Base-by-base conservation (phyloP, 179 eudicot species). In the Nepenthes alata region DNA sequence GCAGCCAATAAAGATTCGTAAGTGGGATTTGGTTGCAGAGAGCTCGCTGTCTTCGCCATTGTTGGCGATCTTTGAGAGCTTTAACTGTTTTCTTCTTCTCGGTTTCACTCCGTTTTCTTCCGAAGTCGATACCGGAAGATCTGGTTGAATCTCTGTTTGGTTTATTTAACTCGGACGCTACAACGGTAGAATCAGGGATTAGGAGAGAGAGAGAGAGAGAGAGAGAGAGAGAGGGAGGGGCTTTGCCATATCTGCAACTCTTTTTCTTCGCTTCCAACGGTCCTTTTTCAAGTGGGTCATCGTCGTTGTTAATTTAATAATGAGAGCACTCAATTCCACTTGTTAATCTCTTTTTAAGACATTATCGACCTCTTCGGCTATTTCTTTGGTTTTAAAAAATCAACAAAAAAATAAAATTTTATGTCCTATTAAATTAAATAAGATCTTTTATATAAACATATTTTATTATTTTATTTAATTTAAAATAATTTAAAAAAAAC, bases 121-220 rank as follows among this genome's bases (percentile, higher is more conserved):
- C 5, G 11, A 51, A 0, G 55, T 51, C 1, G 11, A 12, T 51
- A 4, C 10, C 5, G 53, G 39, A 50, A 59, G 62, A 45, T 41
- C 25, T 49, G 25, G 44, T 4, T 35, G 50, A 12, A 11, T 35
- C 15, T 48, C 59, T 67, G 64, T 59, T 13, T 37, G 3, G 3
- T 45, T 1, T 25, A 51, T 55, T 37, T 35, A 58, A 56, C 52
- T 11, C 38, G 67, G 25, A 39, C 60, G 56, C 70, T 62, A 60
- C 59, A 74, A 78, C 78, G 78, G 81, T 74, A 70, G 12, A 74
- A 74, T 68, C 64, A n/a, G n/a, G n/a, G n/a, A n/a, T n/a, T n/a
- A n/a, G n/a, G n/a, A n/a, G n/a, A n/a, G n/a, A n/a, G n/a, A n/a
- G 12, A 37, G 53, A 11, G n/a, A 10, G 61, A 41, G 37, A 12